phyloP scores from a whole-genome alignment of 2,329 filamentous ascomycete species.

The Clarireedia paspali region DNA sequence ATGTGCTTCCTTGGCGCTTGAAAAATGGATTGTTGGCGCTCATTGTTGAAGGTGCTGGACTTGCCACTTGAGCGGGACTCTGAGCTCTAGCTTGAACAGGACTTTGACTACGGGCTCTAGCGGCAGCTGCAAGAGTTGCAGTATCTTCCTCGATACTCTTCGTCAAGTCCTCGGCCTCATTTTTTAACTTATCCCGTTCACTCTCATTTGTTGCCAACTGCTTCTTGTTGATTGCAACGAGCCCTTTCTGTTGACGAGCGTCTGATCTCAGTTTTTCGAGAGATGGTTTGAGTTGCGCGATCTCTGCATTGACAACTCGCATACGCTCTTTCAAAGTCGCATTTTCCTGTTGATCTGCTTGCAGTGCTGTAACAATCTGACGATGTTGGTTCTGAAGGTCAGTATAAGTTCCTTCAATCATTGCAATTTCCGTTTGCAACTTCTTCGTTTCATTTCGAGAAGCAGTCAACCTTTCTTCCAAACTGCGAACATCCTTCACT shows the following conservation, averaged over 20 bases:
- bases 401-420: slow-evolving; percentile 71
- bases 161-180: slow-evolving; percentile 63
- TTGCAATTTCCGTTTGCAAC: slow-evolving; percentile 73
- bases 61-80: slow-evolving; percentile 47
- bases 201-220: slow-evolving; percentile 83
- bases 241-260: slow-evolving; percentile 87
- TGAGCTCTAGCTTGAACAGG: slow-evolving; percentile 23
- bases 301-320: slow-evolving; percentile 70
- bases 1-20: slow-evolving; percentile 55
- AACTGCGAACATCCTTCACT: slow-evolving; percentile 71
- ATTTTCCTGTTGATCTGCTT: slow-evolving; percentile 87
- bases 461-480: slow-evolving; percentile 74
- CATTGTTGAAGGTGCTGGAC: slow-evolving; percentile 59
- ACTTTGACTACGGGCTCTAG: slow-evolving; percentile 22
- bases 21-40: slow-evolving; percentile 96
- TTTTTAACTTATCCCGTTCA: slow-evolving; percentile 80
- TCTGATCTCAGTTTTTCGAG: slow-evolving; percentile 91
- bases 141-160: slow-evolving; percentile 54
- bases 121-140: slow-evolving; percentile 43
- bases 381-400: slow-evolving; percentile 79
- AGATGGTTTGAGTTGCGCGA: slow-evolving; percentile 76
- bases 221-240: slow-evolving; percentile 98
- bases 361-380: slow-evolving; percentile 64
- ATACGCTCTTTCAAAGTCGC: slow-evolving; percentile 80
- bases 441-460: slow-evolving; percentile 78